A percentile compares a stretch with the other conserved stretches of the same genome.
phyloP scores from a whole-genome alignment of 2,329 filamentous ascomycete genomes.

The Xylaria sp. region DNA sequence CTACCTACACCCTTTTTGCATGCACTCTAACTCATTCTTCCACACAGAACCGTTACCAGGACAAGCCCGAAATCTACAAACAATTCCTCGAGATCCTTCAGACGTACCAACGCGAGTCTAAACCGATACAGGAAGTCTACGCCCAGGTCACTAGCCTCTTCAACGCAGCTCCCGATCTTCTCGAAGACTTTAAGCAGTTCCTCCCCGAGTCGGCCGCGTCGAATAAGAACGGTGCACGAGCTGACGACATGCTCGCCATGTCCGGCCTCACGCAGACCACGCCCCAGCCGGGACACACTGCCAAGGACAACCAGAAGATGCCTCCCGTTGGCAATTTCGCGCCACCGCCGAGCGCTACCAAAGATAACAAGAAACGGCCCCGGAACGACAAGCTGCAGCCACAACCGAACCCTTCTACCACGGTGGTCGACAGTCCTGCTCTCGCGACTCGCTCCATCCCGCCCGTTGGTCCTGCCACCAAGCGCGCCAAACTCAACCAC shows the following conservation, averaged over 20 bases:
- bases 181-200: constrained; percentile 99
- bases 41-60: constrained; percentile 87
- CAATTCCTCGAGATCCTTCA: constrained; percentile 98
- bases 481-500: constrained; percentile 78
- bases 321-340: constrained; percentile 96
- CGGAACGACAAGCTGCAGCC: constrained; percentile 63
- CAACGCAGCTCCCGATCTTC: constrained; percentile 87
- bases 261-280: constrained; percentile 54
- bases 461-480: constrained; percentile 49
- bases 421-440: constrained; percentile 49
- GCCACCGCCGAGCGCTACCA: constrained; percentile 77
- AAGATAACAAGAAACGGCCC: constrained; percentile 89
- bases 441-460: constrained; percentile 46
- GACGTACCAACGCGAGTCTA: constrained; percentile 97
- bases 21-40: constrained; percentile 14
- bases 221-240: constrained; percentile 64
- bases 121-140: constrained; percentile 98
- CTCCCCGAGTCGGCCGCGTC: constrained; percentile 81
- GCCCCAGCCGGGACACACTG: constrained; percentile 56
- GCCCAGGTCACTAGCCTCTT: constrained; percentile 95
- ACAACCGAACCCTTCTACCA: constrained; percentile 53
- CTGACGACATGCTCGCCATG: constrained; percentile 69
- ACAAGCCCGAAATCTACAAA: constrained; percentile 98
- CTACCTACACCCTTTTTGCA: constrained; percentile 7
- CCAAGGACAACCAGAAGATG: constrained; percentile 74